phyloP scores from a whole-genome alignment of 768 basidiomycete genomes.

The Hericium coralloides region DNA sequence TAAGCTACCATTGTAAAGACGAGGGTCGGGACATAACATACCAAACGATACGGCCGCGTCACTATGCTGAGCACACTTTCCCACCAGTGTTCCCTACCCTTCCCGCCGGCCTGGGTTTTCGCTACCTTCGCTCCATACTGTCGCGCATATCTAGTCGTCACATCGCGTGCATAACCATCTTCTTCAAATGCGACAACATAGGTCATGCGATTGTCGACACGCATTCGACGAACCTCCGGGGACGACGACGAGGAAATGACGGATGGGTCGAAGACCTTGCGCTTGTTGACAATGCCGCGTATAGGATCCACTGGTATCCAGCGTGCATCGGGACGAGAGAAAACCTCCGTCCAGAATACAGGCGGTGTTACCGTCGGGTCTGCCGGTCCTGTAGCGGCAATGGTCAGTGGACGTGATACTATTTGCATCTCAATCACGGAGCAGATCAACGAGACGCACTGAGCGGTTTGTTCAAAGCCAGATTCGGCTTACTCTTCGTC shows the following conservation, averaged over 20 bases:
- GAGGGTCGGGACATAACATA: conserved; percentile 24
- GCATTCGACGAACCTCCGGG: conserved; percentile 11
- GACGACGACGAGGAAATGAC: conserved; percentile 21
- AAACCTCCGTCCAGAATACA: conserved; percentile 96
- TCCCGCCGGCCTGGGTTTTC: conserved; percentile 68
- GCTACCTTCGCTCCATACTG: conserved; percentile 72
- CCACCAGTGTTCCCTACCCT: conserved; percentile 82
- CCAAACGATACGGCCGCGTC: conserved; percentile 74
- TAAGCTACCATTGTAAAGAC: not conserved
- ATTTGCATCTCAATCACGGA: too few relatives aligned
- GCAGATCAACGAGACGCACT: conserved; percentile 1
- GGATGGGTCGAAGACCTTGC: conserved; percentile 71
- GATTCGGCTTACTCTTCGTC: conserved; percentile 38
- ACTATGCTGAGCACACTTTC: conserved; percentile 52
- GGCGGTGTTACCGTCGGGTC: conserved; percentile 66
- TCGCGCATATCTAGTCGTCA: conserved; percentile 82
- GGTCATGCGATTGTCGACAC: conserved; percentile 72
- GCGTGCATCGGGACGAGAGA: conserved; percentile 80
- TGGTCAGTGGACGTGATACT: not conserved
- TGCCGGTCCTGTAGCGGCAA: conserved; percentile 19
- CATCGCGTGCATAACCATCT: conserved; percentile 86
- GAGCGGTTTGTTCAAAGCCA: conserved; percentile 19
- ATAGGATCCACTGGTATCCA: conserved; percentile 95
- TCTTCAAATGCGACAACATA: conserved; percentile 95
- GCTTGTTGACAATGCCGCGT: conserved; percentile 70